These are phyloP conservation scores for Boletus sp. DNA, from an alignment of 768 basidiomycete genomes.

Conservation along the genomic window DNA sequence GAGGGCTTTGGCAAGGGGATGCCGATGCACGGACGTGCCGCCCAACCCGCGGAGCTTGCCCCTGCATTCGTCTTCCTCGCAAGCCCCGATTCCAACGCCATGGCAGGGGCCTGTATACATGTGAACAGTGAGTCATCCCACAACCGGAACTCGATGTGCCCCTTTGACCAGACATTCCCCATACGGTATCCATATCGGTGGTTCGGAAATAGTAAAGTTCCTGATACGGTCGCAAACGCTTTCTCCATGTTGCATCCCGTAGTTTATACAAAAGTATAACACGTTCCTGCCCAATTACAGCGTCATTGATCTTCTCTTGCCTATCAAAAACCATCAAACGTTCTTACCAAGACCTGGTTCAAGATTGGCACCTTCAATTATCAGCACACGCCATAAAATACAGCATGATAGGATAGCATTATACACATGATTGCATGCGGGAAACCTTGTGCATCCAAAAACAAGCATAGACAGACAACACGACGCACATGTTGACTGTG, in stretches of 20 bases:
- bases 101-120: conserved; percentile 40
- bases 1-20: conserved; percentile 49
- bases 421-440: neutral
- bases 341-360: conserved; percentile 2
- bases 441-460: neutral
- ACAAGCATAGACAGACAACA: neutral
- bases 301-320: conserved; percentile 1
- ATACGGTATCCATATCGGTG: conserved; percentile 9
- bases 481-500: neutral
- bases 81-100: conserved; percentile 38
- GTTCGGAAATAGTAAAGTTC: conserved; percentile 13
- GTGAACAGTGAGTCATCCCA: conserved; percentile 24
- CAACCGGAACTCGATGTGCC: neutral
- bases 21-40: conserved; percentile 49
- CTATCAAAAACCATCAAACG: conserved; percentile 7
- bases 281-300: neutral
- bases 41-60: conserved; percentile 52
- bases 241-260: conserved; percentile 1
- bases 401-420: neutral
- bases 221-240: neutral
- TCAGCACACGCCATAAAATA: neutral
- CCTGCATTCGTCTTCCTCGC: conserved; percentile 59
- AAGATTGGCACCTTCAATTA: neutral
- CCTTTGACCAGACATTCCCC: neutral
- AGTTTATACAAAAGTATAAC: conserved; percentile 1